These are phyloP conservation scores for Microascus cirrosus DNA, from an alignment of 2,329 filamentous ascomycete species.

Conservation along the genomic window DNA sequence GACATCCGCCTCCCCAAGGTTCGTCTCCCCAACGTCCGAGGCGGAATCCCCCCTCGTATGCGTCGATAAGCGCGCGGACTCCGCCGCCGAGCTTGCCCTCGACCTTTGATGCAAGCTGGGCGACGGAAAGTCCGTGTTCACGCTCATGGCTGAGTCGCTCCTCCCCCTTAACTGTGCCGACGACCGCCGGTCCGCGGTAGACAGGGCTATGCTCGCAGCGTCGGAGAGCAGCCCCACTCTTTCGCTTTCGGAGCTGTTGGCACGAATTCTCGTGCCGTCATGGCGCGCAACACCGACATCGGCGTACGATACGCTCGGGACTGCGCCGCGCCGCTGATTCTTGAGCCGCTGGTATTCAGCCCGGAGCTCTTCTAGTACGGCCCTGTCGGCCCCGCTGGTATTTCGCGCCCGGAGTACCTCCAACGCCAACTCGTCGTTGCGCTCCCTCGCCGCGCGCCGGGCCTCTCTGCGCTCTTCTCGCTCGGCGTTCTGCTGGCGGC, in stretches of 20 bases:
- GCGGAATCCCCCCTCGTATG: constrained; percentile 33
- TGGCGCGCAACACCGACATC: constrained; percentile 66
- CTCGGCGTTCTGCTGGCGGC: constrained; percentile 64
- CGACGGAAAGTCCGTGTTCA: constrained; percentile 34
- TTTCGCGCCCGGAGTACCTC: constrained; percentile 51
- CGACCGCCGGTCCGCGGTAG: constrained; percentile 18
- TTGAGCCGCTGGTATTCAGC: constrained; percentile 44
- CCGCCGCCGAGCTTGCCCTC: constrained; percentile 27
- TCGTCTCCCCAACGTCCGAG: constrained; percentile 35
- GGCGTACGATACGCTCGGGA: constrained; percentile 67
- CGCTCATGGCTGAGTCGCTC: constrained; percentile 45
- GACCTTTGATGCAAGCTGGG: constrained; percentile 20
- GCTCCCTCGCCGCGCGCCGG: constrained; percentile 59
- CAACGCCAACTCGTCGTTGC: constrained; percentile 60
- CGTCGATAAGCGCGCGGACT: constrained; percentile 22
- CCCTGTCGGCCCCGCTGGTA: constrained; percentile 32
- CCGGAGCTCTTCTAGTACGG: constrained; percentile 45
- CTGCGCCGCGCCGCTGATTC: constrained; percentile 49
- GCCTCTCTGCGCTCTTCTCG: constrained; percentile 64
- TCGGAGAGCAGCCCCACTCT: constrained; percentile 59
- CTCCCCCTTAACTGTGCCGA: constrained; percentile 28
- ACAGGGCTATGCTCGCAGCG: constrained; percentile 49
- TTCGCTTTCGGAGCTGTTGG: constrained; percentile 64
- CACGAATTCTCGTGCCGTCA: constrained; percentile 65
- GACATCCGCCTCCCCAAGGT: constrained; percentile 33